These are phyloP conservation scores for Thecamonas trahens DNA, from an alignment of 78 protist species.

Conservation along the genomic window DNA sequence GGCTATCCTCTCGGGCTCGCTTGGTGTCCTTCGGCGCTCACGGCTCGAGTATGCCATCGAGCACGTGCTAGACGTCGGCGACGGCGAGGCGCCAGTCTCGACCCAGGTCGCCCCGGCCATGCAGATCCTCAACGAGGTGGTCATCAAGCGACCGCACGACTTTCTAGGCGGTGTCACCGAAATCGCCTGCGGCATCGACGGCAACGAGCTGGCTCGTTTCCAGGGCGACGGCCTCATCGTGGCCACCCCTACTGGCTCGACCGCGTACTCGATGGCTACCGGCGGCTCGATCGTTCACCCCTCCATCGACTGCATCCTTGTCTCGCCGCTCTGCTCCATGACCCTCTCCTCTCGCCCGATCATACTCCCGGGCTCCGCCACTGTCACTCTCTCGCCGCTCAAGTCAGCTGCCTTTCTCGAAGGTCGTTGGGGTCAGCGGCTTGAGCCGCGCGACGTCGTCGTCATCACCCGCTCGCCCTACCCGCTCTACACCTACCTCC, in stretches of 20 bases:
- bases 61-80: constrained; percentile 29
- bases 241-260: constrained; percentile 71
- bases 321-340: constrained; percentile 91
- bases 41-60: constrained; percentile 29
- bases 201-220: too few relatives aligned
- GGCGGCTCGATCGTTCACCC: constrained; percentile 91
- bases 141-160: constrained; percentile 49
- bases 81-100: constrained; percentile 21
- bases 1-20: too few relatives aligned
- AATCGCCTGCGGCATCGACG: too few relatives aligned
- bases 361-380: constrained; percentile 54
- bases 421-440: too few relatives aligned
- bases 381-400: constrained; percentile 24
- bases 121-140: constrained; percentile 54
- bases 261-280: constrained; percentile 76
- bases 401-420: too few relatives aligned
- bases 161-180: too few relatives aligned
- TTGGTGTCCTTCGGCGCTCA: background rate
- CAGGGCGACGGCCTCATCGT: constrained; percentile 81
- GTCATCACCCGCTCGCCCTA: too few relatives aligned
- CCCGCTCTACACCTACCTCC: too few relatives aligned
- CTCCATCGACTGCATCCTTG: constrained; percentile 48
- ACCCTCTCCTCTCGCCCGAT: constrained; percentile 84
- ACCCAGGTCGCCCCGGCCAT: constrained; percentile 3
- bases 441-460: too few relatives aligned